Evolutionary conservation across 1,284 basidiomycete species (phyloP).

Genomic region (Pisolithus thermaeus): DNA sequence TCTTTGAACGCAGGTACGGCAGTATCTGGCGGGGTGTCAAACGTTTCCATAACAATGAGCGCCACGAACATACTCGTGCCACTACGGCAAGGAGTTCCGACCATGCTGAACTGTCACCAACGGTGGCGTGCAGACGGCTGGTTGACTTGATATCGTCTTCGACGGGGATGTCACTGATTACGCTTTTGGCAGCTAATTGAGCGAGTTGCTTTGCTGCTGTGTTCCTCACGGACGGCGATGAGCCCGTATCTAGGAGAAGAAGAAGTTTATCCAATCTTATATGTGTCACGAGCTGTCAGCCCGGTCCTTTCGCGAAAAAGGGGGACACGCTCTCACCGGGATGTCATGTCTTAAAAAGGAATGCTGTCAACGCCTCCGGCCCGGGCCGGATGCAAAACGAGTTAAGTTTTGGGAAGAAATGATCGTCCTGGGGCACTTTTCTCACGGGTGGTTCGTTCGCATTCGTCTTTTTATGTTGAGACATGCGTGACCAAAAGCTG

Average conservation of each 20-base stretch:
- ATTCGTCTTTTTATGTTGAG: slow-evolving; percentile 34
- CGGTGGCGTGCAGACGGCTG: slow-evolving; percentile 49
- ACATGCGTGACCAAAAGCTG: slow-evolving; percentile 25
- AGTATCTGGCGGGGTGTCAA: slow-evolving; percentile 52
- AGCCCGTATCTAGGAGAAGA: slow-evolving; percentile 85
- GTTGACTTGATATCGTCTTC: slow-evolving; percentile 73
- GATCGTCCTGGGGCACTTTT: slow-evolving; percentile 36
- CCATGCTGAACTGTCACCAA: slow-evolving; percentile 68
- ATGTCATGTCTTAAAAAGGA: slow-evolving; percentile 54
- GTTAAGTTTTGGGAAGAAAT: slow-evolving; percentile 33
- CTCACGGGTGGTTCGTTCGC: slow-evolving; percentile 29
- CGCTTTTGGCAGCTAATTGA: slow-evolving; percentile 78
- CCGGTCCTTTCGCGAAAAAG: background rate
- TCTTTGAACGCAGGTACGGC: slow-evolving; percentile 84
- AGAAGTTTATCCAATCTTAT: slow-evolving; percentile 93
- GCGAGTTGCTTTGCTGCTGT: slow-evolving; percentile 93
- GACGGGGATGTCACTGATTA: slow-evolving; percentile 74
- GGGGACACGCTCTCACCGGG: slow-evolving; percentile 42
- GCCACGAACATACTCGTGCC: slow-evolving; percentile 51
- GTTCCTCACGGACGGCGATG: slow-evolving; percentile 76
- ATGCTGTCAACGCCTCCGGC: slow-evolving; percentile 34
- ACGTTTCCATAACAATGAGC: background rate
- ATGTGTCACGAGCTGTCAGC: background rate
- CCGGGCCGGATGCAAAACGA: slow-evolving; percentile 29
- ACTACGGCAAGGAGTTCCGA: slow-evolving; percentile 79